Evolutionary conservation across 2,329 filamentous ascomycete genomes (phyloP).

Genomic region (Annulohypoxylon truncatum): DNA sequence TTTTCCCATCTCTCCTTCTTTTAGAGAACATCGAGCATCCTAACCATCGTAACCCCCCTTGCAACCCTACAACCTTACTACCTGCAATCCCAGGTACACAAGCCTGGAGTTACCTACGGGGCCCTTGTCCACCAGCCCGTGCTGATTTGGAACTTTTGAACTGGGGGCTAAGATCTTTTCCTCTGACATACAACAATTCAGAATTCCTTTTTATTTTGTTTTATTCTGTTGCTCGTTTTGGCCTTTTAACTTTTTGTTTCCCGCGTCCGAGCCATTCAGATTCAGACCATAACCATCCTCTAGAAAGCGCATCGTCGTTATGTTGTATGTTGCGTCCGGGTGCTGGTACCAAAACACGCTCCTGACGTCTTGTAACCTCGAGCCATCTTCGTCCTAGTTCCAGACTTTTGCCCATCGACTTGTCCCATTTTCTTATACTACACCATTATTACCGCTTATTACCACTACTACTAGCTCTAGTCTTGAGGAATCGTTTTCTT

Average conservation of each 20-base stretch:
- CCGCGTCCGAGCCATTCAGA: slow-evolving; percentile 7
- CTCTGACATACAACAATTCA: slow-evolving; percentile 23
- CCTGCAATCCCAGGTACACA: neutral
- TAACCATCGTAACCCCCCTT: neutral
- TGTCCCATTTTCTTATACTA: slow-evolving; percentile 2
- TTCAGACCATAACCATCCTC: slow-evolving; percentile 1
- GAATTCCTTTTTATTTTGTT: slow-evolving; percentile 25
- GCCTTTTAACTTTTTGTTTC: slow-evolving; percentile 27
- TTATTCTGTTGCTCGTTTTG: slow-evolving; percentile 21
- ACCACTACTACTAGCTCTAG: slow-evolving; percentile 25
- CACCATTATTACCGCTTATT: slow-evolving; percentile 7
- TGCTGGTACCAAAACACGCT: slow-evolving; percentile 32
- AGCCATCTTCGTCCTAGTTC: slow-evolving; percentile 25
- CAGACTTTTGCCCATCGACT: slow-evolving; percentile 20
- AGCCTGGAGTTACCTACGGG: neutral
- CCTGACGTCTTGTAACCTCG: slow-evolving; percentile 26
- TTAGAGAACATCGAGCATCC: neutral
- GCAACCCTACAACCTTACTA: neutral
- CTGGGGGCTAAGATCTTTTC: slow-evolving; percentile 31
- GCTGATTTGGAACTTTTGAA: slow-evolving; percentile 32
- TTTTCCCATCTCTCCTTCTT: neutral
- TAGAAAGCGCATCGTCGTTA: slow-evolving; percentile 24
- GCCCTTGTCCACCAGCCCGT: slow-evolving; percentile 22
- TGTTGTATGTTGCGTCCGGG: slow-evolving; percentile 27
- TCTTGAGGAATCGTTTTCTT: slow-evolving; percentile 18